Evolutionary conservation across 2,329 filamentous ascomycete species (phyloP).

Genomic region (Camillea tinctor): DNA sequence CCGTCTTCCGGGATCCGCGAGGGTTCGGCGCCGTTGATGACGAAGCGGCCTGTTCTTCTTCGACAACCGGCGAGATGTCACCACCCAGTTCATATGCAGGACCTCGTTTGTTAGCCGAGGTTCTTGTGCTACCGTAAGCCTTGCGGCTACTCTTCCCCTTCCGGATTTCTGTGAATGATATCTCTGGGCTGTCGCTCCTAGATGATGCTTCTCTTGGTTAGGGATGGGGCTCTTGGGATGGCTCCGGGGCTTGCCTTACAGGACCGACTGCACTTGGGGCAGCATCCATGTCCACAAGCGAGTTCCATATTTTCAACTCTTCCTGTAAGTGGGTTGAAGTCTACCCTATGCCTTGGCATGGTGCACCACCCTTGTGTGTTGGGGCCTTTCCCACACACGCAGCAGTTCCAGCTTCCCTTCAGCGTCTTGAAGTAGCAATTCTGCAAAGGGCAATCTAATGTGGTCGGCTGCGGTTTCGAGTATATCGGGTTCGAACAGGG

Average conservation of each 20-base stretch:
- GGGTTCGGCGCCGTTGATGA: conserved; percentile 19
- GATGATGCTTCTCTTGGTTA: conserved; percentile 31
- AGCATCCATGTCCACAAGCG: conserved; percentile 54
- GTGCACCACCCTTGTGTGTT: conserved; percentile 55
- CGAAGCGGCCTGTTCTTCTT: conserved; percentile 21
- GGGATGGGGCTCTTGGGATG: conserved; percentile 5
- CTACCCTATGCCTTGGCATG: conserved; percentile 30
- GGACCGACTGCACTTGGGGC: conserved; percentile 45
- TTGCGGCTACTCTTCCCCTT: conserved; percentile 39
- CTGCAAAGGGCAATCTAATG: conserved; percentile 46
- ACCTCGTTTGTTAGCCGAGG: conserved; percentile 21
- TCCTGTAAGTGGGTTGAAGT: conserved; percentile 25
- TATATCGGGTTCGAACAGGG: conserved; percentile 50
- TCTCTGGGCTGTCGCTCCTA: conserved; percentile 34
- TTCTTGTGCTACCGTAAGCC: conserved; percentile 31
- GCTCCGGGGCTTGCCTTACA: conserved; percentile 33
- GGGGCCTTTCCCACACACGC: conserved; percentile 49
- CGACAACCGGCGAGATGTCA: conserved; percentile 20
- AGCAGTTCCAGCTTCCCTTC: conserved; percentile 54
- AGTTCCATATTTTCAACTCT: conserved; percentile 37
- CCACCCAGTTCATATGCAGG: conserved; percentile 24
- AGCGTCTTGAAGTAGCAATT: conserved; percentile 52
- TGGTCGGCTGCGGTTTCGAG: conserved; percentile 43
- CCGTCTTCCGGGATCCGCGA: conserved; percentile 21
- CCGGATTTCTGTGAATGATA: conserved; percentile 37